phyloP scores from a whole-genome alignment of 2,329 filamentous ascomycete species.

The Paraconiothyrium sp. region DNA sequence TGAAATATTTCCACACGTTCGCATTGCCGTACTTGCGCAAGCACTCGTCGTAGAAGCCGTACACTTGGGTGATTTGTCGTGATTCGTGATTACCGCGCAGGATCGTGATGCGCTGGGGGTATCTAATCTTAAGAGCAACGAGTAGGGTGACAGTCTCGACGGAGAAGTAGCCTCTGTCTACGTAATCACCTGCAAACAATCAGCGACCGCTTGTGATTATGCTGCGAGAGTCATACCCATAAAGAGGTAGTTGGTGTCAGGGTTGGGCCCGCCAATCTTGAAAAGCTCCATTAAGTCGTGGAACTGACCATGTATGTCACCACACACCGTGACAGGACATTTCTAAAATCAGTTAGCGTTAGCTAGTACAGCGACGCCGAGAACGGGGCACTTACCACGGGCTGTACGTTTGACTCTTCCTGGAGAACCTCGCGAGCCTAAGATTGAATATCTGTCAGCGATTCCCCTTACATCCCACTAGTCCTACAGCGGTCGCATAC shows the following conservation, averaged over 20 bases:
- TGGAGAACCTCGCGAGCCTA: slow-evolving; percentile 95
- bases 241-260: slow-evolving; percentile 99
- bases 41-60: slow-evolving; percentile 98
- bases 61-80: slow-evolving; percentile 95
- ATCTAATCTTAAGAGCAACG: slow-evolving; percentile 94
- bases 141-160: slow-evolving; percentile 96
- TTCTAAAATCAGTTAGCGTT: slow-evolving; percentile 62
- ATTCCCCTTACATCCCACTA: not conserved
- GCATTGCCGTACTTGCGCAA: slow-evolving; percentile 90
- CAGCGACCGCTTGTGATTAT: slow-evolving; percentile 4
- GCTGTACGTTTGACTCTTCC: slow-evolving; percentile 98
- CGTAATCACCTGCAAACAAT: slow-evolving; percentile 78
- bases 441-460: slow-evolving; percentile 24
- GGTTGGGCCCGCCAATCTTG: slow-evolving; percentile 97
- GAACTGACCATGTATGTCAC: slow-evolving; percentile 99
- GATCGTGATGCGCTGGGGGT: slow-evolving; percentile 95
- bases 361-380: slow-evolving; percentile 20
- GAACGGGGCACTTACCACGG: slow-evolving; percentile 75
- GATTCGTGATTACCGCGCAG: slow-evolving; percentile 97
- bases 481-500: slow-evolving; percentile 57
- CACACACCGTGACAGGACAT: slow-evolving; percentile 98
- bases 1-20: slow-evolving; percentile 81
- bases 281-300: slow-evolving; percentile 99
- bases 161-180: slow-evolving; percentile 97
- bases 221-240: slow-evolving; percentile 71